Conservation (phyloP, 257 asterid species). For the Anisodus tanguticus region DNA sequence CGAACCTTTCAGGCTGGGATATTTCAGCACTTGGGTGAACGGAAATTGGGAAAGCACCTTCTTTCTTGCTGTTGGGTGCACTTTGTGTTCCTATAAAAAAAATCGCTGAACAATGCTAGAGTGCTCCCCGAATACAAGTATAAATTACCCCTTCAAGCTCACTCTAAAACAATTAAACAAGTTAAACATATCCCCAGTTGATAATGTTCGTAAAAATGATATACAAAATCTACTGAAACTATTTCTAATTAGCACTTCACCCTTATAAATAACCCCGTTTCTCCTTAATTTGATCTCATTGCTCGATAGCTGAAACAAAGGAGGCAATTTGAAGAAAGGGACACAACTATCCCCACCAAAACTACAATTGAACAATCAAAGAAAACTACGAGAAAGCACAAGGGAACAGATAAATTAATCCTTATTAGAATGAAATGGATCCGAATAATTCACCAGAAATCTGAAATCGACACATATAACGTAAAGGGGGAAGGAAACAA, state of each 20-base stretch:
- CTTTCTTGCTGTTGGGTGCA: not conserved
- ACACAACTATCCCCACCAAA: too few species aligned
- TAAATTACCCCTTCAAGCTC: not conserved
- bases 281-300: not conserved
- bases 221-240: not conserved
- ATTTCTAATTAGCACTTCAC: not conserved
- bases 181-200: not conserved
- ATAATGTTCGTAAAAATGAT: not conserved
- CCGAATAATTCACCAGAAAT: not conserved
- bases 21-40: not conserved
- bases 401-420: too few species aligned
- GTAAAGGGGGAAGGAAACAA: not conserved
- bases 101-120: not conserved
- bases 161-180: not conserved
- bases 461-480: too few species aligned
- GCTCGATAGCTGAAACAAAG: not conserved
- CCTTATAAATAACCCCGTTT: not conserved
- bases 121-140: not conserved
- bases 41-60: not conserved
- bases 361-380: too few species aligned
- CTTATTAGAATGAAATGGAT: not conserved
- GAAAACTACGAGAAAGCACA: too few species aligned
- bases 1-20: not conserved
- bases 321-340: not conserved
- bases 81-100: not conserved